Base-by-base conservation (phyloP, 129 eudicot species). In the Oenanthe sinensis region DNA sequence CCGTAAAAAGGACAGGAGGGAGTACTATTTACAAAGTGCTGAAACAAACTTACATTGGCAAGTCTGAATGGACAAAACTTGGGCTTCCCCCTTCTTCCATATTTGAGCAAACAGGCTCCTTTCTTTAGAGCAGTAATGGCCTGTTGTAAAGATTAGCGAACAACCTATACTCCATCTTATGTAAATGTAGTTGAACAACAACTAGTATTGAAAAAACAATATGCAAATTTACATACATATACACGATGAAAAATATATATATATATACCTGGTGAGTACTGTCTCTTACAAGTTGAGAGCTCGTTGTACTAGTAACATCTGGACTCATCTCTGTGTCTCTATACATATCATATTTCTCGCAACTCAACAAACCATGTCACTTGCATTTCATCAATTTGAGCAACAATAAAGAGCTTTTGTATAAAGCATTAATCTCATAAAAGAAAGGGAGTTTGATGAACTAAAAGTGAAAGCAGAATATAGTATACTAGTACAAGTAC, bases 91-190 rank as follows among this genome's bases (percentile, higher is more conserved):
- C 99, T 90, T 84, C 99, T 90, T 83, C 97, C 99, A 82, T 95
- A 92, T 83, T 95, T 95, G 70, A 95, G 95, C 78, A 95, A 85
- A 86, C 81, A 82, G 30, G 99, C 97, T 39, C 99, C 97, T 81
- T 95, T 95, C 87, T 95, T 95, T 68, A 94, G 88, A 79, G 98
- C 97, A 85, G 97, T 95, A 79, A 95, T 89, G 75, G 98, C 98
- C 98, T 91, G 98, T 78, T 22, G 83, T 75, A 74, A 81, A 90
- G 65, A 81, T 80, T 62, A 85, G 72, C 70, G 70, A 83, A 82
- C 43, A 81, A 62, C 73, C 58, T 50, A 79, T 67, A 78, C 74
- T 81, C 36, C 36, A 33, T 39, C 5, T 3, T 39, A 39, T 39
- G 42, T 39, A 39, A 39, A 39, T 39, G 42, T 39, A 39, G 42